Conservation (phyloP, 441 rosid genomes). For the Erodium chrysanthum region DNA sequence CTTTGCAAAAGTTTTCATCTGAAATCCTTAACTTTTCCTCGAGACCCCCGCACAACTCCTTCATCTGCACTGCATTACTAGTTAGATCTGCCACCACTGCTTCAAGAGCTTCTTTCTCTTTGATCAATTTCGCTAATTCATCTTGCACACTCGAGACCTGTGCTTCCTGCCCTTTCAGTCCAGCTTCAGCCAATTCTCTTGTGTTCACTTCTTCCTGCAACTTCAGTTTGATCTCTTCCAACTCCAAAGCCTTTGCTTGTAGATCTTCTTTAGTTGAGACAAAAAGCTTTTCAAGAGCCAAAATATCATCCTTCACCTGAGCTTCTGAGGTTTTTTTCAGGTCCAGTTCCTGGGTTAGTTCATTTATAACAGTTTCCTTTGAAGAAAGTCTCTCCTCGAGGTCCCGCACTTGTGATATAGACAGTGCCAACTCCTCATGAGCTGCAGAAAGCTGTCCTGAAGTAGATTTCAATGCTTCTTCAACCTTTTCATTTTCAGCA, state of each 20-base stretch:
- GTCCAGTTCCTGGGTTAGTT: slow-evolving; percentile 51
- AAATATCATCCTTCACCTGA: slow-evolving; percentile 48
- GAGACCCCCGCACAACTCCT: slow-evolving; percentile 43
- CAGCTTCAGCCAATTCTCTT: slow-evolving; percentile 37
- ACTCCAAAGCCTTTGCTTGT: slow-evolving; percentile 38
- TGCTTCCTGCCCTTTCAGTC: slow-evolving; percentile 30
- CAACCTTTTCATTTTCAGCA: slow-evolving; percentile 57
- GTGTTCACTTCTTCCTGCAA: slow-evolving; percentile 42
- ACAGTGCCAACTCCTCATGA: slow-evolving; percentile 53
- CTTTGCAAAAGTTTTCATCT: slow-evolving; percentile 50
- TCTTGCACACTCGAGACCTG: slow-evolving; percentile 27
- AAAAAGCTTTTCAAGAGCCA: slow-evolving; percentile 38
- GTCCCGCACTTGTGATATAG: slow-evolving; percentile 50
- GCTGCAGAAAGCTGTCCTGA: slow-evolving; percentile 47
- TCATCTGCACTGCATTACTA: slow-evolving; percentile 30
- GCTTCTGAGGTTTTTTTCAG: slow-evolving; percentile 57
- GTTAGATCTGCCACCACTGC: slow-evolving; percentile 43
- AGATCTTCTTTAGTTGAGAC: slow-evolving; percentile 41
- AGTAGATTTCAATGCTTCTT: slow-evolving; percentile 56
- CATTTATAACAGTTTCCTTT: slow-evolving; percentile 49
- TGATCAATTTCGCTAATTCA: slow-evolving; percentile 25
- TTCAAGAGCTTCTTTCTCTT: slow-evolving; percentile 57
- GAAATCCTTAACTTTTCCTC: slow-evolving; percentile 58
- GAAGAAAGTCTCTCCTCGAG: slow-evolving; percentile 51
- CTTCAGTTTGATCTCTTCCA: slow-evolving; percentile 41